Evolutionary conservation across 116 monocot genomes (phyloP).

Genomic region (Trichopus zeylanicus): DNA sequence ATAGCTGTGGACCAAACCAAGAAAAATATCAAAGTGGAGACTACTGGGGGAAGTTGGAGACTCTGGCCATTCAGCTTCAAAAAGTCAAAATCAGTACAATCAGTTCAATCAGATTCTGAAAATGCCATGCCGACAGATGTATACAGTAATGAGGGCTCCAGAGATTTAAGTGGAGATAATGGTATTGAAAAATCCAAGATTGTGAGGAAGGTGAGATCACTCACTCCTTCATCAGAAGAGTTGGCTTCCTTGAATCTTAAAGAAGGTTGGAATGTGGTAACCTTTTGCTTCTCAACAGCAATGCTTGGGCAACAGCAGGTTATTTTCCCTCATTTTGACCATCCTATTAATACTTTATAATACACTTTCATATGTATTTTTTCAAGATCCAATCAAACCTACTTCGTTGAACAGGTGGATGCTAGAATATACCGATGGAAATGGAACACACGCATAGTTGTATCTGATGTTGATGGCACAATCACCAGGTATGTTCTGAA

Average conservation of each 20-base stretch:
- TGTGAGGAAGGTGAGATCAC: conserved; percentile 30
- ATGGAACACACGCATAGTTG: conserved; percentile 82
- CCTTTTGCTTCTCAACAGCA: conserved; percentile 74
- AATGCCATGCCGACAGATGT: conserved; percentile 5
- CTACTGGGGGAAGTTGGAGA: conserved; percentile 53
- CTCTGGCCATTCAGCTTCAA: conserved; percentile 65
- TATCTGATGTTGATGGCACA: conserved; percentile 98
- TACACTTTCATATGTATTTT: neutral
- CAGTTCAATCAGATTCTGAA: conserved; percentile 18
- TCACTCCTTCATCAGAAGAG: conserved; percentile 71
- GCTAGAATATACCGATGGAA: conserved; percentile 87
- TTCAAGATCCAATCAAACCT: neutral
- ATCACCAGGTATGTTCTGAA: conserved; percentile 77
- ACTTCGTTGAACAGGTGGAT: conserved; percentile 53
- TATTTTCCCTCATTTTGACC: neutral
- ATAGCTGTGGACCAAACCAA: conserved; percentile 31
- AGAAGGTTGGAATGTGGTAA: conserved; percentile 69
- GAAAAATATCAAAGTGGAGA: conserved; percentile 8
- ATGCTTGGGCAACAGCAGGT: conserved; percentile 90
- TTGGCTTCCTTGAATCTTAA: conserved; percentile 76
- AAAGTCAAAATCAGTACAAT: conserved; percentile 33
- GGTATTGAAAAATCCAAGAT: conserved; percentile 14
- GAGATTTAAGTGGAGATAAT: conserved; percentile 10
- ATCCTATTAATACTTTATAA: neutral
- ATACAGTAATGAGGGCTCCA: conserved; percentile 1